These are phyloP conservation scores for Fusarium buxicola DNA, from an alignment of 2,329 filamentous ascomycete species.

Conservation along the genomic window DNA sequence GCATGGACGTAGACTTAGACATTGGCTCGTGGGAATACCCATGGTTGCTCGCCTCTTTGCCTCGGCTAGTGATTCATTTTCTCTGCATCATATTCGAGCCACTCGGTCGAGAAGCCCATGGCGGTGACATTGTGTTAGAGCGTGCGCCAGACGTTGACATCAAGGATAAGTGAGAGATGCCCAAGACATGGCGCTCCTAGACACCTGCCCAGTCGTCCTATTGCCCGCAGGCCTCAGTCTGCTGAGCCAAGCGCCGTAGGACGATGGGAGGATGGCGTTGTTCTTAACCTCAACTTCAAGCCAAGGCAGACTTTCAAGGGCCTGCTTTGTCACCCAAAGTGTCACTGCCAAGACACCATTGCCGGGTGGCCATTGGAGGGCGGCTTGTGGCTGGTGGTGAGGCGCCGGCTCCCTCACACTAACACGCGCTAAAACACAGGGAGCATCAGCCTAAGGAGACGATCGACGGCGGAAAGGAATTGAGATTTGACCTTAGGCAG, in stretches of 20 bases:
- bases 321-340: conserved; percentile 8
- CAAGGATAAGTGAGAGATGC: conserved; percentile 5
- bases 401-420: conserved; percentile 35
- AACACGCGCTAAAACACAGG: conserved; percentile 1
- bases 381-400: conserved; percentile 6
- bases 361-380: background rate
- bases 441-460: no score
- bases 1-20: background rate
- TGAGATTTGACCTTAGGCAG: no score
- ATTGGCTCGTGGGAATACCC: background rate
- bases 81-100: conserved; percentile 21
- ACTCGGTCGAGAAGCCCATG: conserved; percentile 5
- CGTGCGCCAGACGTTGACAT: conserved; percentile 11
- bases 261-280: no score
- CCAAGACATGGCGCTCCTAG: conserved; percentile 4
- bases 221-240: background rate
- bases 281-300: background rate
- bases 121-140: conserved; percentile 2
- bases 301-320: conserved; percentile 13
- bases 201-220: conserved; percentile 18
- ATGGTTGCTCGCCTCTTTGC: conserved; percentile 10
- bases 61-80: conserved; percentile 52
- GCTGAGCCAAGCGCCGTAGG: conserved; percentile 7
- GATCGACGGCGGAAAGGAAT: no score
- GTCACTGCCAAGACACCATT: background rate